A percentile compares a stretch with the other conserved stretches of the same genome.
Evolutionary conservation across 2,329 filamentous ascomycete genomes (phyloP).

Genomic region (Aureobasidium vineae): DNA sequence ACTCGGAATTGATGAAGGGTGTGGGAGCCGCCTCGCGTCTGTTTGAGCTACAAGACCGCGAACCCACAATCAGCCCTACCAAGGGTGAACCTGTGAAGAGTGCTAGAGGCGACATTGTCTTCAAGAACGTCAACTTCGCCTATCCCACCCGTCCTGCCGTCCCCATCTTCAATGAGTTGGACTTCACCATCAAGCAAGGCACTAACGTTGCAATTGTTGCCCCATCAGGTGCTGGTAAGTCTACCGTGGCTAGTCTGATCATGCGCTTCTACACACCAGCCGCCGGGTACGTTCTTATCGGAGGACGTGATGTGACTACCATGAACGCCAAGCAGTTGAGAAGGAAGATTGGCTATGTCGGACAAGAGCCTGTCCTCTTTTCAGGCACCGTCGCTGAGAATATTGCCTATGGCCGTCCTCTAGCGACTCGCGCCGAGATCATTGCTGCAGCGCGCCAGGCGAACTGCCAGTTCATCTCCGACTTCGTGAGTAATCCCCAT

Average conservation of each 20-base stretch:
- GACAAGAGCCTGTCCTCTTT: conserved; percentile 92
- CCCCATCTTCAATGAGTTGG: conserved; percentile 81
- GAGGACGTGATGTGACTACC: conserved; percentile 74
- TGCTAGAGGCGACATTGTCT: conserved; percentile 84
- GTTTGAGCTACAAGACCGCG: conserved; percentile 91
- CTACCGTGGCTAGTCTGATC: conserved; percentile 87
- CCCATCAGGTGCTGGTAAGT: conserved; percentile 93
- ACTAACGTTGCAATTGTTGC: conserved; percentile 96
- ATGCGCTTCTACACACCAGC: conserved; percentile 88
- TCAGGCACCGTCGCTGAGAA: conserved; percentile 83
- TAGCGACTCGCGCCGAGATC: conserved; percentile 75
- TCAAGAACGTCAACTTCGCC: conserved; percentile 80
- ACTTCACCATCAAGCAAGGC: conserved; percentile 88
- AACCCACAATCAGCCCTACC: conserved; percentile 83
- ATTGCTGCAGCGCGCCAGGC: conserved; percentile 83
- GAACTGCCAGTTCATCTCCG: conserved; percentile 94
- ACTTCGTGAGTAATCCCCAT: conserved; percentile 63
- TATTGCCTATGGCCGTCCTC: conserved; percentile 84
- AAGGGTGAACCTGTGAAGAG: conserved; percentile 75
- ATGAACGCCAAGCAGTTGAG: conserved; percentile 95
- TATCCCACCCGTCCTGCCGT: conserved; percentile 95
- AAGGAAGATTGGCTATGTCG: conserved; percentile 89
- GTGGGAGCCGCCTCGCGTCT: conserved; percentile 94
- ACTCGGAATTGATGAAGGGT: conserved; percentile 98
- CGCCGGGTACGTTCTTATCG: conserved; percentile 73